Evolutionary conservation across 805 yeast species (phyloP).

Genomic region (Pichia cephalocereana): DNA sequence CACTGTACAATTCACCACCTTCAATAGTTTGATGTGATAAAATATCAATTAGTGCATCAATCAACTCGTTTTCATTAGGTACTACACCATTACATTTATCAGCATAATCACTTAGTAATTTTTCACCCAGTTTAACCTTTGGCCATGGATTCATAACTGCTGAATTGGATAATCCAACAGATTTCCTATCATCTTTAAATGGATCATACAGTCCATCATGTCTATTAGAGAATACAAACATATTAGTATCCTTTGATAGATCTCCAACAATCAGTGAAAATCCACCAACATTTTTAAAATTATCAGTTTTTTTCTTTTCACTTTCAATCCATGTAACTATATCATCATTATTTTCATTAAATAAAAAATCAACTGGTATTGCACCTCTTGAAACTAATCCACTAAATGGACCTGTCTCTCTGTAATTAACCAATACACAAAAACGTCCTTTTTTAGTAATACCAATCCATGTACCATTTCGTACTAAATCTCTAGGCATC

Average conservation of each 20-base stretch:
- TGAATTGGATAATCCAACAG: slow-evolving; percentile 63
- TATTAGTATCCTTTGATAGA: slow-evolving; percentile 20
- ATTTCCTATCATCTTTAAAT: slow-evolving; percentile 10
- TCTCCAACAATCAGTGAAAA: slow-evolving; percentile 53
- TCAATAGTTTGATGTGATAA: neutral
- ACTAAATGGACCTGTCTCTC: slow-evolving; percentile 32
- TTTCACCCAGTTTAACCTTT: slow-evolving; percentile 58
- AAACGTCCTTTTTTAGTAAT: slow-evolving; percentile 43
- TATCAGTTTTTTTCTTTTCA: slow-evolving; percentile 20
- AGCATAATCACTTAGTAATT: slow-evolving; percentile 41
- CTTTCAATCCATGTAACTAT: slow-evolving; percentile 39
- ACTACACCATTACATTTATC: neutral
- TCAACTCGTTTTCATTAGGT: neutral
- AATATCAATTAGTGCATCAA: neutral
- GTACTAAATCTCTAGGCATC: slow-evolving; percentile 66
- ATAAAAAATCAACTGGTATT: slow-evolving; percentile 33
- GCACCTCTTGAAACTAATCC: slow-evolving; percentile 35
- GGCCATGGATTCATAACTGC: slow-evolving; percentile 65
- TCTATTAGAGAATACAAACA: slow-evolving; percentile 43
- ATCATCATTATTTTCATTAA: slow-evolving; percentile 22
- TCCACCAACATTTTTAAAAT: slow-evolving; percentile 43
- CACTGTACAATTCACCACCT: slow-evolving; percentile 28
- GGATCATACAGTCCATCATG: slow-evolving; percentile 20
- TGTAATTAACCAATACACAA: slow-evolving; percentile 68
- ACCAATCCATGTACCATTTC: slow-evolving; percentile 90